A percentile compares a stretch with the other conserved stretches of the same genome.
Evolutionary conservation across 306 rosid genomes (phyloP).

Genomic region (Sicyos baderoa): DNA sequence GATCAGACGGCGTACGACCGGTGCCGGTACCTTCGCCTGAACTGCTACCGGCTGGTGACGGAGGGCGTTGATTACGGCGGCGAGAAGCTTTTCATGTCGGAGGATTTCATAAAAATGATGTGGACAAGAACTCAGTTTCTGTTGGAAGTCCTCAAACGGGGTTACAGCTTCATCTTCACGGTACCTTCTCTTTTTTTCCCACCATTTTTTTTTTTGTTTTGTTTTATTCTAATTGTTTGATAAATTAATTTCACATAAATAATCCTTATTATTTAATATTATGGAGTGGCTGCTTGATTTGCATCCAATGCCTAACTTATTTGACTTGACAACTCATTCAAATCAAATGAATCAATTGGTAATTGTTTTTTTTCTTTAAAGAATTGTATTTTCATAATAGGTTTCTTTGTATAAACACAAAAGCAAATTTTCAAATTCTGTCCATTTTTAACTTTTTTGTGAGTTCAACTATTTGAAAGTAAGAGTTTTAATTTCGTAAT

Average conservation of each 20-base stretch:
- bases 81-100: conserved; percentile 64
- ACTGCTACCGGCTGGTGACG: conserved; percentile 48
- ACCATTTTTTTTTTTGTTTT: neutral
- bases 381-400: too few relatives aligned
- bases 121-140: conserved; percentile 59
- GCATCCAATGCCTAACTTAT: too few relatives aligned
- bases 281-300: too few relatives aligned
- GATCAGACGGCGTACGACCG: conserved; percentile 62
- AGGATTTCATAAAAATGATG: conserved; percentile 69
- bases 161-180: conserved; percentile 61
- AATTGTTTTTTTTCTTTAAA: too few relatives aligned
- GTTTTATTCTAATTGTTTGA: neutral
- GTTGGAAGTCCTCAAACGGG: conserved; percentile 60
- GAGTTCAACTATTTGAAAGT: too few relatives aligned
- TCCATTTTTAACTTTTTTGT: too few relatives aligned
- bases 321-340: too few relatives aligned
- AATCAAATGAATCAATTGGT: too few relatives aligned
- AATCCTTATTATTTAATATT: too few relatives aligned
- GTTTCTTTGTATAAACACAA: too few relatives aligned
- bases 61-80: conserved; percentile 47
- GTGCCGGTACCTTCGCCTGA: conserved; percentile 39
- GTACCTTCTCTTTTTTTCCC: conserved; percentile 21
- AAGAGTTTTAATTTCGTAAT: too few relatives aligned
- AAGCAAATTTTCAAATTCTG: too few relatives aligned
- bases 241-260: neutral